Base-by-base conservation (phyloP, 805 yeast species). In the Myxozyma neotropica region DNA sequence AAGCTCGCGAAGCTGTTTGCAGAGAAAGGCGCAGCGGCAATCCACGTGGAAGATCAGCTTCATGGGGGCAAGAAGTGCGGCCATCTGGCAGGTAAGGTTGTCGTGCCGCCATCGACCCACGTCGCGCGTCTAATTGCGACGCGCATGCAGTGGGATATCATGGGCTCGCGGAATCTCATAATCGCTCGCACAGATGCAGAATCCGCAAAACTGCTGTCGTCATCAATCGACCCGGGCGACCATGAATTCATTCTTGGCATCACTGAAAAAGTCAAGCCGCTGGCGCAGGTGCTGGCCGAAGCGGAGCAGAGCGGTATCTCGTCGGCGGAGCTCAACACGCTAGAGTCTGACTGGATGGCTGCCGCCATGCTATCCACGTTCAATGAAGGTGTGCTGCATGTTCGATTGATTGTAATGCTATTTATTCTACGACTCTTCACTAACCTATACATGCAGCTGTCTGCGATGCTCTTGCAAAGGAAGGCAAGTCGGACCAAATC, bases 51-150 rank as follows among this genome's bases (percentile, higher is more conserved):
- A 63, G 88, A 84, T 69, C 86, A 83, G 69, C 72, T 83, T 42
- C 85, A 82, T 59, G 88, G 88, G 39, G 84, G 86, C 46, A 84
- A 84, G 73, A 81, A 83, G 68, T 84, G 87, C 71, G 87, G 87
- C 4, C 87, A 84, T 69, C 68, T 83, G 35, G 81, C 83, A 29
- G 88, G 88, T 3, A 83, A 84, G 58, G 85, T 83, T 1, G 65
- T 83, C 21, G 87, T 84, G 5, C 87, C 88, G 10, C 79, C 84
- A 1, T 75, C 81, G 1, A 80, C 83, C 19, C 86, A 83, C 58
- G 69, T 84, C 23, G 73, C 83, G 44, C 72, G 88, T 51, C 70
- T 83, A 39, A 70, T 80, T 38, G 86, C 87, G 4, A 79, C 86
- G 0, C 76, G 88, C 65, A 72, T 83, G 67, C 88, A 83, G 67